Evolutionary conservation across 2,329 filamentous ascomycete species (phyloP), one percentile per base, ranked within the genome.

Genomic region (Cordyceps javanica): DNA sequence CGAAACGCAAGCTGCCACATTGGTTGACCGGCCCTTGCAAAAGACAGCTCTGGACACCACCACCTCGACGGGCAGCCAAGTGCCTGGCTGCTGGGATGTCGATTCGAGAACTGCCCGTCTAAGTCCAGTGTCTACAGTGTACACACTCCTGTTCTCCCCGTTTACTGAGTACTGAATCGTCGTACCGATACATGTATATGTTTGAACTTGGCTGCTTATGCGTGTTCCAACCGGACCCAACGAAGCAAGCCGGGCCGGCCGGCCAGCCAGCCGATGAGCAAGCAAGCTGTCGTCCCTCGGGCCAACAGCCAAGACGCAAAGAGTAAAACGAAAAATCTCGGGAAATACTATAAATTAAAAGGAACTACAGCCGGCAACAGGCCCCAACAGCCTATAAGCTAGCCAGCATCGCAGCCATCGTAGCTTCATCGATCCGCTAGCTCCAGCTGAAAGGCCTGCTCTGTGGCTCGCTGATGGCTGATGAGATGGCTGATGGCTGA

Each of bases 401-500:
- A 30, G 16, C 30, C 30, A 25, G 8, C 46, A 23, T 21, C 25
- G 30, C 30, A 41, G 30, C 48, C 30, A 45, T 46, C 41, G 32
- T 36, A 51, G 46, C 53, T 57, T 45, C 55, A 44, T 55, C 36
- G 42, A 57, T 50, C 45, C 25, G 19, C 38, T 26, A 50, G 38
- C 52, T 38, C 41, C 23, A 52, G 30, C 53, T 55, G 53, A 39
- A 38, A 38, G 42, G 60, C 16, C 52, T 48, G 60, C 36, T 53
- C n/a, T 48, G 58, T 30, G 25, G 52, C 41, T 48, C 30, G 23
- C 45, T 46, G 48, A 44, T 21, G 26, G 57, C 32, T 45, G 58
- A 57, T 53, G 56, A n/a, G 19, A 9, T 41, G 6, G 30, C 1
- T 23, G 38, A 44, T 32, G 36, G 57, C 30, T 48, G 61, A 59